Conservation (phyloP, 75 land plant species). For the Picea sitchensis region DNA sequence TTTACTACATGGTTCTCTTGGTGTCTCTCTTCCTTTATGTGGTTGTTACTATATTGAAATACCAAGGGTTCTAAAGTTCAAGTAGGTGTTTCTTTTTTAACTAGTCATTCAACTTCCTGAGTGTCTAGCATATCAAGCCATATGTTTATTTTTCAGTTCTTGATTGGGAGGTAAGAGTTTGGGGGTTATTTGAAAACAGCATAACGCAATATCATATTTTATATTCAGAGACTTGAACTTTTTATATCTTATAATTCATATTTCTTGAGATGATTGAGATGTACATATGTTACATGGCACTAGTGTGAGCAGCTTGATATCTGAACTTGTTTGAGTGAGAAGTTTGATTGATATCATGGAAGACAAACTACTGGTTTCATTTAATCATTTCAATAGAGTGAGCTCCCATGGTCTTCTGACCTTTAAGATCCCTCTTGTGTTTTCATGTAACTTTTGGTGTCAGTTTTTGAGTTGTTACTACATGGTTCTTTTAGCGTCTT, state of each 20-base stretch:
- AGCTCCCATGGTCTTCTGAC: not conserved
- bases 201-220: not conserved
- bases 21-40: too few relatives aligned
- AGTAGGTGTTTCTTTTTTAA: not conserved
- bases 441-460: not conserved
- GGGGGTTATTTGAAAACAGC: not conserved
- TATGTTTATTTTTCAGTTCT: not conserved
- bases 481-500: too few relatives aligned
- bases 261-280: conserved; percentile 7
- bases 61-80: not conserved
- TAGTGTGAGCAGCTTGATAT: not conserved
- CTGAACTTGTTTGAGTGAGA: not conserved
- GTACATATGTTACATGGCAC: not conserved
- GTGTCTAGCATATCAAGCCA: too few relatives aligned
- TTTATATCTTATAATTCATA: not conserved
- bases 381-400: not conserved
- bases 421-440: not conserved
- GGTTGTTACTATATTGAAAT: too few relatives aligned
- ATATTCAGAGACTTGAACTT: not conserved
- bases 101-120: not conserved
- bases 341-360: not conserved
- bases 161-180: too few relatives aligned
- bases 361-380: not conserved
- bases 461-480: not conserved
- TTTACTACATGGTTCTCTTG: not conserved